Base-by-base conservation (phyloP, 306 rosid genomes). In the Prunus armeniaca region DNA sequence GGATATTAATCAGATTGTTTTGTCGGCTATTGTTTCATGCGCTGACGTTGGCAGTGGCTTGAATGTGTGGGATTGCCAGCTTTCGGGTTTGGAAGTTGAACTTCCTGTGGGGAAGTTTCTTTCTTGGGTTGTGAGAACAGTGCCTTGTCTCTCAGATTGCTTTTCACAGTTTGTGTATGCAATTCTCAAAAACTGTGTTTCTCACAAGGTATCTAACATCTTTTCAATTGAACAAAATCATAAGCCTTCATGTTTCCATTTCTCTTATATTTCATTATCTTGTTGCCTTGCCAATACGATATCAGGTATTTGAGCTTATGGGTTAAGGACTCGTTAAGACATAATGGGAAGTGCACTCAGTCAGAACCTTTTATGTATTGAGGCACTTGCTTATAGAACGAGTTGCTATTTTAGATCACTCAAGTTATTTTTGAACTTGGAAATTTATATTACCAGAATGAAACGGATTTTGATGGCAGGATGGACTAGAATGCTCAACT, bases 81-180 rank as follows among this genome's bases (percentile, higher is more conserved):
- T 90, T 51, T 78, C 78, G 43, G 84, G 84, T 51, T 81, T 87
- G 87, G 92, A 88, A 71, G 84, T 82, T 80, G 78, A 88, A 67
- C 78, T 94, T 75, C 92, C 95, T 46, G 84, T 80, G 1, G 96
- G 91, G 69, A 90, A 87, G 85, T 89, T 94, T 85, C 68, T 81
- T 46, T 75, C 90, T 17, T 94, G 98, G 98, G 89, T 85, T 62
- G 68, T 88, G 86, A 83, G 80, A 60, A 86, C 93, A 6, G 84
- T 89, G 70, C 92, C 96, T 2, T 75, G 85, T 84, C 92, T 92
- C 62, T 83, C 96, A 0, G 92, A 90, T 80, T 87, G 95, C 79
- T 83, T 92, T 28, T 67, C 80, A 28, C 88, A 77, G 65, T 92
- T 85, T 85, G 85, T 84, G 65, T 82, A 86, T 82, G 81, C 93